Evolutionary conservation across 257 asterid genomes (phyloP), one percentile per base, ranked within the genome.

Genomic region (Anisodus acutangulus): DNA sequence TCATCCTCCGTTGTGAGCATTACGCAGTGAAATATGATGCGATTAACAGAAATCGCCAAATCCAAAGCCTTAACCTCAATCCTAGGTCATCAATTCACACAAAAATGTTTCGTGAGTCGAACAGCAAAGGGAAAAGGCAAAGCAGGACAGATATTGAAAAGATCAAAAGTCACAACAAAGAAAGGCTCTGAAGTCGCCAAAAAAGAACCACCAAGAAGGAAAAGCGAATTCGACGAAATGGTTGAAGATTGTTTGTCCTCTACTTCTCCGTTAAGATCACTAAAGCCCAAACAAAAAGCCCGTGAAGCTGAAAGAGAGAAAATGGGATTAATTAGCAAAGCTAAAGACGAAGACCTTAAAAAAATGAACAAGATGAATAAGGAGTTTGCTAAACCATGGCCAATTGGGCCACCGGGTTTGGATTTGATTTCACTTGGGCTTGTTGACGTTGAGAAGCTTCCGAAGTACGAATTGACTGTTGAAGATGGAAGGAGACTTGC

Each of bases 91-190:
- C 98, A 91, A 78, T 86, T 93, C 51, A 59, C 90, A n/a, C 98
- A 94, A 80, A 86, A 93, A 85, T 93, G 99, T 84, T 89, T 88
- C 2, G 99, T 96, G 78, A 96, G 98, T 87, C 91, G 98, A 66
- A 96, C 98, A 8, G 98, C 98, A 1, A 95, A 94, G 85, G 99
- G 99, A 9, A 96, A 96, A 83, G 91, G 88, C 6, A 96, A 96
- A 89, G 81, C 88, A 3, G 95, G 90, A 12, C 91, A 88, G 83
- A 84, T 88, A 35, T 87, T 94, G 87, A 96, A 93, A 85, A 88
- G 93, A 54, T 90, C 94, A 2, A 94, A 91, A 85, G 86, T 94
- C 47, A 88, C 97, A 3, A 90, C 88, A 0, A 96, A 90, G 78
- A 93, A 93, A 88, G 95, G 97, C 35, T 43, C 90, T 6, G 89